Evolutionary conservation across 1,284 basidiomycete species (phyloP).

Genomic region (Rhodotorula sp.): DNA sequence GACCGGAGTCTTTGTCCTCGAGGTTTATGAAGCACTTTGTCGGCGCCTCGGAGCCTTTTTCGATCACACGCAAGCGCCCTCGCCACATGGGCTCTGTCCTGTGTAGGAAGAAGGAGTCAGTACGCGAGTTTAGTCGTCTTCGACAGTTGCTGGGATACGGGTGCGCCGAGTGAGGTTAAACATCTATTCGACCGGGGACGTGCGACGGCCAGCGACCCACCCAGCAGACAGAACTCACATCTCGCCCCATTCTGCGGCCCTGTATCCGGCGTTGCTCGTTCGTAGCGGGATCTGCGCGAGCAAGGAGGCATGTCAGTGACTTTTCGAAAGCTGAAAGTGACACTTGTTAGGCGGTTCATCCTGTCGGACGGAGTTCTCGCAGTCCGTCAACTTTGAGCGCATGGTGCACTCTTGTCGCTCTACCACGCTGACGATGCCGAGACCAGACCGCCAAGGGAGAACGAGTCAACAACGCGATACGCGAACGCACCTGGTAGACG

Average conservation of each 20-base stretch:
- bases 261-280: constrained; percentile 77
- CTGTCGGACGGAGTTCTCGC: no score
- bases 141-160: background rate
- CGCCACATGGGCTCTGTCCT: constrained; percentile 70
- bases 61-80: constrained; percentile 78
- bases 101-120: constrained; percentile 31
- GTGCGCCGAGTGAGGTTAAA: background rate
- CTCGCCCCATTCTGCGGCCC: constrained; percentile 67
- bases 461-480: constrained; percentile 18
- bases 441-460: background rate
- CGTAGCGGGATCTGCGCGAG: constrained; percentile 73
- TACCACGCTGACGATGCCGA: no score
- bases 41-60: constrained; percentile 55
- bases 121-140: no score
- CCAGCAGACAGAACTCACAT: background rate
- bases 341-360: no score
- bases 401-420: no score
- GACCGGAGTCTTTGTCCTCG: constrained; percentile 73
- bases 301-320: background rate
- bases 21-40: constrained; percentile 64
- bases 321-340: no score
- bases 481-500: constrained; percentile 53
- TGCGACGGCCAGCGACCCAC: background rate
- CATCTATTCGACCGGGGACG: background rate
- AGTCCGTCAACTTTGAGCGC: no score